A percentile compares a stretch with the other conserved stretches of the same genome.
Conservation (phyloP, 306 rosid species). For the Vicia faba region DNA sequence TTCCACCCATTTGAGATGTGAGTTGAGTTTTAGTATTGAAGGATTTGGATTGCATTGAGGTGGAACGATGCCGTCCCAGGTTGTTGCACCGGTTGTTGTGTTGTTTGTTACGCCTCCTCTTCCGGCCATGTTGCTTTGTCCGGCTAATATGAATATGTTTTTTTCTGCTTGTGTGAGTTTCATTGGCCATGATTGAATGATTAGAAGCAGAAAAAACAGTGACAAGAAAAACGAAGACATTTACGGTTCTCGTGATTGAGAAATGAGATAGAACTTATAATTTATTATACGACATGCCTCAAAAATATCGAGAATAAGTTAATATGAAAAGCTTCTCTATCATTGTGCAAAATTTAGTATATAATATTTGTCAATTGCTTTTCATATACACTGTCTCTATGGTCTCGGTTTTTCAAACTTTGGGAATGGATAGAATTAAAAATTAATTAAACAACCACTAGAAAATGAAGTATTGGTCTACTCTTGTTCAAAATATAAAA, state of each 20-base stretch:
- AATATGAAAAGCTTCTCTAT: constrained; percentile 4
- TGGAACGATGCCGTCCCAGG: constrained; percentile 78
- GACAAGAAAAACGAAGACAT: constrained; percentile 28
- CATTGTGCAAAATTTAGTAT: neutral
- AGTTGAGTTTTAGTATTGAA: constrained; percentile 48
- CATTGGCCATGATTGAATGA: constrained; percentile 19
- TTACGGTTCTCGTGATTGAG: neutral
- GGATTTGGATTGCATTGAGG: constrained; percentile 45
- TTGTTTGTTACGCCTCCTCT: constrained; percentile 64
- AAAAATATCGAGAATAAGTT: neutral
- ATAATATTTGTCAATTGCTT: constrained; percentile 5
- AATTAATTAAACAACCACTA: neutral
- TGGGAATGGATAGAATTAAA: neutral
- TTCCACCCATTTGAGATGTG: constrained; percentile 61
- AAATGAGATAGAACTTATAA: no score
- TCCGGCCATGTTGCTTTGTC: constrained; percentile 99
- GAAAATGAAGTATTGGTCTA: neutral
- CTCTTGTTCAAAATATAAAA: neutral
- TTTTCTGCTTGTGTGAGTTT: constrained; percentile 11
- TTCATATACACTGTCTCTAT: neutral
- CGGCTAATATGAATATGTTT: constrained; percentile 72
- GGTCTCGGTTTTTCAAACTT: neutral
- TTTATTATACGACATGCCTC: neutral
- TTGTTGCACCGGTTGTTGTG: constrained; percentile 36
- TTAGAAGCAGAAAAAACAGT: neutral